phyloP scores from a whole-genome alignment of 2,329 filamentous ascomycete species.

The Ophiocordyceps camponoti-floridani region DNA sequence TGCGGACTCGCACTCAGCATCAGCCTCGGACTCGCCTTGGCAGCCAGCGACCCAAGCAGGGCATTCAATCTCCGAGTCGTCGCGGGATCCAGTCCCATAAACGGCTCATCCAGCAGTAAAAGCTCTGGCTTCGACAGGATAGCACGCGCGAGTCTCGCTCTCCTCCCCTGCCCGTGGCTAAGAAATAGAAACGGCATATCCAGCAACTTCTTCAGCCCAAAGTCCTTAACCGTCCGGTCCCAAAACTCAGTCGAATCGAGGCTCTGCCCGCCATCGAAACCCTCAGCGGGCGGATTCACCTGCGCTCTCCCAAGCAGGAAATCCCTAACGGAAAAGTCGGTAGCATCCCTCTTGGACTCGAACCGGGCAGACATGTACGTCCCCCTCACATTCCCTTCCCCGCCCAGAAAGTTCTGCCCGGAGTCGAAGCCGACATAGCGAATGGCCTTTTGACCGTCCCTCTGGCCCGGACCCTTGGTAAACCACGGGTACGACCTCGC shows the following conservation, averaged over 20 bases:
- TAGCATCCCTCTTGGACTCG: slow-evolving; percentile 70
- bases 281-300: no score
- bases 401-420: slow-evolving; percentile 37
- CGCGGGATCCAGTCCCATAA: slow-evolving; percentile 86
- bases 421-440: slow-evolving; percentile 83
- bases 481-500: slow-evolving; percentile 69
- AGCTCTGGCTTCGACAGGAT: slow-evolving; percentile 64
- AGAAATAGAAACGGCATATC: slow-evolving; percentile 75
- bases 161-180: slow-evolving; percentile 81
- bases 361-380: slow-evolving; percentile 82
- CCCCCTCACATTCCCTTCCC: slow-evolving; percentile 45
- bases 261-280: slow-evolving; percentile 25
- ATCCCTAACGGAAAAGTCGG: slow-evolving; percentile 69
- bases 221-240: slow-evolving; percentile 45
- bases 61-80: slow-evolving; percentile 56
- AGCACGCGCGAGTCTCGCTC: slow-evolving; percentile 76
- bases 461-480: slow-evolving; percentile 41
- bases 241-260: slow-evolving; percentile 20
- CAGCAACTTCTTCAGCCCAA: slow-evolving; percentile 51
- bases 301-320: slow-evolving; percentile 71
- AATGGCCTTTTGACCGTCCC: slow-evolving; percentile 41
- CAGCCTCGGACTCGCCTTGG: slow-evolving; percentile 48
- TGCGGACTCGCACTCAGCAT: slow-evolving; percentile 68
- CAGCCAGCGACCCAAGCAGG: slow-evolving; percentile 51
- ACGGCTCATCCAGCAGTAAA: slow-evolving; percentile 78